Percentiles rank a stretch among this genome's conserved stretches.
Evolutionary conservation across 768 basidiomycete genomes (phyloP).

Genomic region (Tephrocybe sp.): DNA sequence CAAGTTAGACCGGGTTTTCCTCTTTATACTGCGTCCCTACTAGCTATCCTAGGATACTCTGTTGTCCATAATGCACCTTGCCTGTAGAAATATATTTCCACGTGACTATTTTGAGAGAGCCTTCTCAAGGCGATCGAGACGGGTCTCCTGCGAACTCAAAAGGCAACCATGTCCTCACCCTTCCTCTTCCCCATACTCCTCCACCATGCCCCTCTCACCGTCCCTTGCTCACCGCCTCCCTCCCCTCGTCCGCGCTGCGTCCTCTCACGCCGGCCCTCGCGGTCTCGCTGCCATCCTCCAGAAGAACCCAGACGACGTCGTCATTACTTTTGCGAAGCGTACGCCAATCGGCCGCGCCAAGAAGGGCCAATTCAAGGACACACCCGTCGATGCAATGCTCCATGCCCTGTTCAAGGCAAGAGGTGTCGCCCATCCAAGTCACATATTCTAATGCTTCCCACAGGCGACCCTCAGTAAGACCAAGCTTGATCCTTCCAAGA

Average conservation of each 20-base stretch:
- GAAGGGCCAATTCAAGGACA: slow-evolving; percentile 92
- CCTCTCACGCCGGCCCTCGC: slow-evolving; percentile 36
- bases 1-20: background rate
- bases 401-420: slow-evolving; percentile 76
- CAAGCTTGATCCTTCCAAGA: slow-evolving; percentile 63
- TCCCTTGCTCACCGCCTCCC: slow-evolving; percentile 20
- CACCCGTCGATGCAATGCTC: slow-evolving; percentile 84
- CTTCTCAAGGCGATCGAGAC: slow-evolving; percentile 15
- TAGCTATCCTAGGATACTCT: slow-evolving; percentile 1
- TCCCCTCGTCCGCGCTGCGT: slow-evolving; percentile 35
- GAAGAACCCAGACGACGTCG: slow-evolving; percentile 81
- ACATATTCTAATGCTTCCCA: slow-evolving; percentile 1
- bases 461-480: slow-evolving; percentile 70
- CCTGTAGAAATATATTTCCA: slow-evolving; percentile 13
- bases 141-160: slow-evolving; percentile 5
- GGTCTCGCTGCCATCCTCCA: slow-evolving; percentile 58
- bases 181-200: slow-evolving; percentile 1
- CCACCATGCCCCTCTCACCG: slow-evolving; percentile 14
- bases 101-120: slow-evolving; percentile 9
- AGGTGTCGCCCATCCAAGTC: background rate
- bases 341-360: slow-evolving; percentile 87
- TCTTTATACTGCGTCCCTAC: background rate
- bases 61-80: slow-evolving; percentile 4
- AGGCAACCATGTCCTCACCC: background rate
- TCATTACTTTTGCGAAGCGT: slow-evolving; percentile 86